These are phyloP conservation scores for Ophiosphaerella korrae DNA, from an alignment of 2,329 filamentous ascomycete species.

Conservation along the genomic window DNA sequence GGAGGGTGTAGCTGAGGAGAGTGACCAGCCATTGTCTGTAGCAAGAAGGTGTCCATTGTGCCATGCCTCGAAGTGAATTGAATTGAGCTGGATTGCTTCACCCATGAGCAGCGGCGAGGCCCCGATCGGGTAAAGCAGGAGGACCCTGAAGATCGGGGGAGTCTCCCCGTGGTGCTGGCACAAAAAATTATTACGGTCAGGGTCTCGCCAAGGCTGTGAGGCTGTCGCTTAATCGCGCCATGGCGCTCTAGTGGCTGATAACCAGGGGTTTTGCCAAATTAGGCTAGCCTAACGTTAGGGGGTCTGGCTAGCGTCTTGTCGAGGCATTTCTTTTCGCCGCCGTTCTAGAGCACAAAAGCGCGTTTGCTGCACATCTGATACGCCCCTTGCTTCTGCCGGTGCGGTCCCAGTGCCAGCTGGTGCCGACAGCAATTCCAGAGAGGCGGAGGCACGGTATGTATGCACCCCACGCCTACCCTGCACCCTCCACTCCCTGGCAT, in stretches of 20 bases:
- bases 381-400: background rate
- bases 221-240: slow-evolving; percentile 4
- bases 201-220: slow-evolving; percentile 1
- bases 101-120: no score
- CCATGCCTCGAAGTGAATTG: no score
- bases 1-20: no score
- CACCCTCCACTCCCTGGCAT: no score
- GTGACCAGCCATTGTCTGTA: no score
- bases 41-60: no score
- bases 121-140: no score
- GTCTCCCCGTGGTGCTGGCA: no score
- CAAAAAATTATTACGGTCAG: background rate
- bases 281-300: background rate
- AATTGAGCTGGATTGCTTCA: no score
- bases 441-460: no score
- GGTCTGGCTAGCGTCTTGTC: slow-evolving; percentile 1
- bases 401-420: background rate
- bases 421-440: background rate
- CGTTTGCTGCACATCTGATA: background rate
- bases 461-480: no score
- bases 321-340: background rate
- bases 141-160: slow-evolving; percentile 2
- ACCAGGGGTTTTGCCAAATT: background rate
- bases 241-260: slow-evolving; percentile 1
- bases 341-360: background rate